A percentile compares a stretch with the other conserved stretches of the same genome.
Conservation (phyloP, 2,329 filamentous ascomycete genomes). For the Hirsutella minnesotensis region DNA sequence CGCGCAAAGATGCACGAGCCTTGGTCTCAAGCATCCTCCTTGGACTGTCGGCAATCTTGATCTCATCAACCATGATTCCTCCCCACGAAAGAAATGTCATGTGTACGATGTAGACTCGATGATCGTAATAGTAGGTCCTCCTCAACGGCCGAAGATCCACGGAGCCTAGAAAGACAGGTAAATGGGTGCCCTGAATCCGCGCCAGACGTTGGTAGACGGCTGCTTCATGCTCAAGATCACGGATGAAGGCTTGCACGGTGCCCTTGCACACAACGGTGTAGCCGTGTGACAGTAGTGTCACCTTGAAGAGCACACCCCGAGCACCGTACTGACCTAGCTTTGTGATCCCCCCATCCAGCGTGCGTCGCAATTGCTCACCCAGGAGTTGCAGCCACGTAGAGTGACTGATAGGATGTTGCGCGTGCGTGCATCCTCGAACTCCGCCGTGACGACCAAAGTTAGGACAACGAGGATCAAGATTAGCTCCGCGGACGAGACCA, state of each 20-base stretch:
- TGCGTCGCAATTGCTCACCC: constrained; percentile 15
- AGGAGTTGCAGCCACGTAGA: constrained; percentile 17
- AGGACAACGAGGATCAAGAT: constrained; percentile 23
- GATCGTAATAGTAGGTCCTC: too few species aligned
- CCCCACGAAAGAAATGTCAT: constrained; percentile 23
- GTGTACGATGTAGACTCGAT: constrained; percentile 21
- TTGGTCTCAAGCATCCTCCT: background rate
- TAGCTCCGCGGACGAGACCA: constrained; percentile 17
- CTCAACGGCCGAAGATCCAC: constrained; percentile 21
- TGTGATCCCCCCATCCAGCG: constrained; percentile 18
- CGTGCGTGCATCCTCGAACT: background rate
- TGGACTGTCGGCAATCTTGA: background rate
- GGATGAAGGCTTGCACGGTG: too few species aligned
- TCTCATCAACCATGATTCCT: constrained; percentile 8
- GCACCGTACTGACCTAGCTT: constrained; percentile 17
- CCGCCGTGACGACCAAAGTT: constrained; percentile 22
- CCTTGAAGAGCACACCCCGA: constrained; percentile 26
- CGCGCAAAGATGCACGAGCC: constrained; percentile 7
- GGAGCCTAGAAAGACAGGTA: constrained; percentile 25
- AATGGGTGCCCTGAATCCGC: constrained; percentile 19
- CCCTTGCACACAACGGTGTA: constrained; percentile 32
- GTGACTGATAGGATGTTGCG: constrained; percentile 17
- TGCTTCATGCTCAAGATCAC: too few species aligned
- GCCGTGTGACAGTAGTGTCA: constrained; percentile 26
- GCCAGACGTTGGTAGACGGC: constrained; percentile 21